These are phyloP conservation scores for Aspergillus proliferans DNA, from an alignment of 2,329 filamentous ascomycete genomes.

Conservation along the genomic window DNA sequence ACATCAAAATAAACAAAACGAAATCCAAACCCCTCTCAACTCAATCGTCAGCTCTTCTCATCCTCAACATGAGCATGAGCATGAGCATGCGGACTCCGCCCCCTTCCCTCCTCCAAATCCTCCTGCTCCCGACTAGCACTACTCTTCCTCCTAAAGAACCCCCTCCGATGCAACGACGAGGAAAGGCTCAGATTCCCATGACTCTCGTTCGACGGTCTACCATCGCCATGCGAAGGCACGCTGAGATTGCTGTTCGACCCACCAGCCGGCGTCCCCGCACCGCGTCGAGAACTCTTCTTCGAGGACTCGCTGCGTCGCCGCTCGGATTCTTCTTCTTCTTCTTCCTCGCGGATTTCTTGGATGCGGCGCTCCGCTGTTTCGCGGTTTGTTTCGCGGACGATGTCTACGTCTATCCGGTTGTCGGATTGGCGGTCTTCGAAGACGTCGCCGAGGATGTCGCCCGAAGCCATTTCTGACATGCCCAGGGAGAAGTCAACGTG, in stretches of 20 bases:
- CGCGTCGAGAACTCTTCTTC: background rate
- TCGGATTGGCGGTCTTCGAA: conserved; percentile 48
- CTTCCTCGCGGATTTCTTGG: conserved; percentile 29
- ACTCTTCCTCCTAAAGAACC: conserved; percentile 54
- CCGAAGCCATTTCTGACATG: conserved; percentile 53
- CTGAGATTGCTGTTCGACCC: conserved; percentile 16
- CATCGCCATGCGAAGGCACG: conserved; percentile 16
- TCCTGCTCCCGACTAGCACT: conserved; percentile 25
- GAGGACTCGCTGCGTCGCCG: conserved; percentile 13
- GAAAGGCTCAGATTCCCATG: conserved; percentile 25
- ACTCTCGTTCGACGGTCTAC: conserved; percentile 25
- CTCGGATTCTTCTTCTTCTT: conserved; percentile 14
- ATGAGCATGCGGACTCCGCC: no score
- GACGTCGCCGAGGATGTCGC: conserved; percentile 58
- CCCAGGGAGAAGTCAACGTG: conserved; percentile 67
- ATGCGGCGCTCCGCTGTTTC: conserved; percentile 34
- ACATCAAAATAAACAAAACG: no score
- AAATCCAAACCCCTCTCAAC: no score
- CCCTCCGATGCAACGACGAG: conserved; percentile 48
- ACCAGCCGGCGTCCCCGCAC: background rate
- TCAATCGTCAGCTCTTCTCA: no score
- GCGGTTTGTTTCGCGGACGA: conserved; percentile 35
- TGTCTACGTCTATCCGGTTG: conserved; percentile 33
- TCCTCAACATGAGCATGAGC: no score
- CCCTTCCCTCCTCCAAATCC: conserved; percentile 40